These are phyloP conservation scores for Wickerhamomyces silvicola DNA, from an alignment of 805 yeast genomes.

Conservation along the genomic window DNA sequence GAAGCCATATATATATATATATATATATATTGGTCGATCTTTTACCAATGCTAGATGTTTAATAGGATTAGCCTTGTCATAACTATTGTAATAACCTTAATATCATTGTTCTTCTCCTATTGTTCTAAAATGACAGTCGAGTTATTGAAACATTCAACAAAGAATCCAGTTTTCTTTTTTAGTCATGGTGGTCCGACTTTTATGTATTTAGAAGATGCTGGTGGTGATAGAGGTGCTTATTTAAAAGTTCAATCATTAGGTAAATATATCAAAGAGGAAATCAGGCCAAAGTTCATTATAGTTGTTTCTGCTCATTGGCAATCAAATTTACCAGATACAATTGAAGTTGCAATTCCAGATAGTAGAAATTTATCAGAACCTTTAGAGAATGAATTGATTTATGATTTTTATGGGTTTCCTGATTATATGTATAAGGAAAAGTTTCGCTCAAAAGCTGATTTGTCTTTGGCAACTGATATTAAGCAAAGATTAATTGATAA, in stretches of 20 bases:
- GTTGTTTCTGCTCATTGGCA: constrained; percentile 81
- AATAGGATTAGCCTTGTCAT: no score
- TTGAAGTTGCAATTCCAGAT: constrained; percentile 45
- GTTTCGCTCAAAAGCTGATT: constrained; percentile 47
- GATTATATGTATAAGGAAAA: constrained; percentile 52
- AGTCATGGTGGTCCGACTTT: constrained; percentile 87
- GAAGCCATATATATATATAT: constrained; percentile 2
- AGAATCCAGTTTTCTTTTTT: constrained; percentile 55
- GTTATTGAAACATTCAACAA: constrained; percentile 15
- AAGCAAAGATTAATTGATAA: constrained; percentile 30
- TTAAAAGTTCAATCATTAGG: constrained; percentile 46
- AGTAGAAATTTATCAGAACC: constrained; percentile 4
- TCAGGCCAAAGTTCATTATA: constrained; percentile 61
- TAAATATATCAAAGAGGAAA: constrained; percentile 33
- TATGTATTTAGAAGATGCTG: constrained; percentile 47
- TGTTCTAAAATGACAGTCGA: no score
- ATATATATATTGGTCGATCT: constrained; percentile 1
- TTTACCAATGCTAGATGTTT: no score
- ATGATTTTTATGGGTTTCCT: constrained; percentile 76
- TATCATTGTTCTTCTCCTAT: constrained; percentile 17
- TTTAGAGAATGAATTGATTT: constrained; percentile 51
- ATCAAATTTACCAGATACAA: constrained; percentile 30
- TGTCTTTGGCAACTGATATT: constrained; percentile 38
- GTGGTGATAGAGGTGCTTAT: constrained; percentile 57
- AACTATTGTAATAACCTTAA: constrained; percentile 5